These are phyloP conservation scores for Phlebiopsis gigantea DNA, from an alignment of 768 basidiomycete genomes.

Conservation along the genomic window DNA sequence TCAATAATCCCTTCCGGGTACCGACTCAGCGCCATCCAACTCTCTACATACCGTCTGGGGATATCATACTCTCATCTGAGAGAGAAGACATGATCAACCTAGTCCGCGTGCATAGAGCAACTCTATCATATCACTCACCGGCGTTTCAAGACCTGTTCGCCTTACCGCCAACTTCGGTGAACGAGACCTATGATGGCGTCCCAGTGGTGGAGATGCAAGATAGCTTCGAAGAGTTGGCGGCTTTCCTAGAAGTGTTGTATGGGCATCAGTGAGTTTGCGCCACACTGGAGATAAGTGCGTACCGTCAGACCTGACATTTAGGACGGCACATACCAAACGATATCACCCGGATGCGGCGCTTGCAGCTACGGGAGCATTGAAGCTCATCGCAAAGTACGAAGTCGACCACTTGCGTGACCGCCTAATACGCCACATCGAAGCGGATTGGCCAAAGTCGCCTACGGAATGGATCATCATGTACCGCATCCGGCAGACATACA, in stretches of 20 bases:
- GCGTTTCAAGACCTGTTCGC: constrained; percentile 8
- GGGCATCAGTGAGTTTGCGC: background rate
- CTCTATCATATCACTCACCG: constrained; percentile 7
- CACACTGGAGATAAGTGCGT: background rate
- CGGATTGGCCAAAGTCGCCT: background rate
- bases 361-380: background rate
- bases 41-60: constrained; percentile 7
- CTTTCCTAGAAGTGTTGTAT: constrained; percentile 2
- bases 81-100: background rate
- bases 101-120: constrained; percentile 7
- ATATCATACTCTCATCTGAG: constrained; percentile 2
- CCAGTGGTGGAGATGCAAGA: constrained; percentile 3
- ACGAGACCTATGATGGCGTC: background rate
- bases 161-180: background rate
- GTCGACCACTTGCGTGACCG: background rate
- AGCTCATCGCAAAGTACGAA: background rate
- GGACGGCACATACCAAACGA: background rate
- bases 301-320: no score
- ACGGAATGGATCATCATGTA: background rate
- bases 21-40: background rate
- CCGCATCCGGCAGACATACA: background rate
- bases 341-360: background rate
- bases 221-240: background rate
- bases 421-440: background rate
- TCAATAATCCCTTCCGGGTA: no score